Conservation (phyloP, 768 basidiomycete genomes). For the Boletus reticuloceps region DNA sequence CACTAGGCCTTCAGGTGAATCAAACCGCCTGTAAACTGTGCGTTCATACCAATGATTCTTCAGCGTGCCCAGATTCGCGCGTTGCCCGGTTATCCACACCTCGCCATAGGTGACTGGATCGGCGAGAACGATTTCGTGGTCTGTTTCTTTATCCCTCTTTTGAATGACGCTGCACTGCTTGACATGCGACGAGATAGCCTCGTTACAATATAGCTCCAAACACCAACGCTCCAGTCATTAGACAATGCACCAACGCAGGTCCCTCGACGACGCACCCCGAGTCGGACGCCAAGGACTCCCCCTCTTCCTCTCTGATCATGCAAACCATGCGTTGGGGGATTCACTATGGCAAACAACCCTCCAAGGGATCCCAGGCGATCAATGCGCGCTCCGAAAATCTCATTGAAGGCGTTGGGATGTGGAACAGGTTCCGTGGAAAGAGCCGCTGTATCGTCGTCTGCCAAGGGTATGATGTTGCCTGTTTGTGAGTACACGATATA, state of each 20-base stretch:
- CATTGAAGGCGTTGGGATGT: slow-evolving; percentile 73
- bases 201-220: slow-evolving; percentile 86
- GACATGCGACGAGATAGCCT: slow-evolving; percentile 24
- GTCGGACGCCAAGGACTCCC: neutral
- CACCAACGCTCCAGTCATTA: slow-evolving; percentile 71
- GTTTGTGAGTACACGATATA: neutral
- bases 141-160: slow-evolving; percentile 12
- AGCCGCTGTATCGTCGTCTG: slow-evolving; percentile 85
- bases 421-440: slow-evolving; percentile 76
- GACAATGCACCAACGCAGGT: slow-evolving; percentile 34
- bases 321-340: slow-evolving; percentile 93
- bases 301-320: slow-evolving; percentile 44
- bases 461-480: slow-evolving; percentile 45
- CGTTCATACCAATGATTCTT: neutral
- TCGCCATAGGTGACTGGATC: slow-evolving; percentile 58
- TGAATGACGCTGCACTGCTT: neutral
- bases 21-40: neutral
- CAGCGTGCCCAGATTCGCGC: slow-evolving; percentile 27
- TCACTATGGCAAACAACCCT: slow-evolving; percentile 58
- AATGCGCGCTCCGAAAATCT: slow-evolving; percentile 89
- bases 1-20: slow-evolving; percentile 47
- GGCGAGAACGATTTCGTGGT: slow-evolving; percentile 55
- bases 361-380: slow-evolving; percentile 70
- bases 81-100: slow-evolving; percentile 41
- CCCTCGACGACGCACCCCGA: neutral